Evolutionary conservation across 1,139 yeast species (phyloP), one percentile per base, ranked within the genome.

Genomic region (Blastobotrys capitulatus): DNA sequence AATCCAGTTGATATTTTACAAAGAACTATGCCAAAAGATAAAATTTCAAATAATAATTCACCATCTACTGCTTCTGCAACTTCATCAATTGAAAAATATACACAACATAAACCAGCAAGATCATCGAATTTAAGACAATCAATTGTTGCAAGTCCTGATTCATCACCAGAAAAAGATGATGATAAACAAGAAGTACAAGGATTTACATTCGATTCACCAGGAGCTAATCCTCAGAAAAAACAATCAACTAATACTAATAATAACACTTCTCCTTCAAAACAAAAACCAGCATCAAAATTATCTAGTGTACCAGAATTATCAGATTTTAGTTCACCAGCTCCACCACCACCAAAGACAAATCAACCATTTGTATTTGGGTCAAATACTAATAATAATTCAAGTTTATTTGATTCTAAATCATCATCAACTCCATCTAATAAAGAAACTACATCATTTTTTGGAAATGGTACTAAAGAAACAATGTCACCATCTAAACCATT

Each of bases 71-170:
- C 27, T 6, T 22, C 38, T 9, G 27, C 34, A 1, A 18, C 48
- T 7, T 46, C 46, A 9, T 26, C 38, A 2, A 39, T 42, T 9
- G 37, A 51, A 31, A 42, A 51, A 35, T 55, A 57, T 31, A 57
- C 57, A 44, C 8, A 6, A 9, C 60, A 60, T 49, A 61, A 57
- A 50, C 66, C 66, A 1, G 50, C 56, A 1, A 56, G 52, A 34
- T 57, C 65, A 4, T 61, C 65, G 1, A 52, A 54, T 25, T 52
- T 63, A 35, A 52, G 66, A 8, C 55, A 60, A 35, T 54, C 63
- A 0, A 44, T 56, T 13, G 50, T 55, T 16, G 53, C 59, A 8
- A 57, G 58, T 27, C 59, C 61, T 6, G 47, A 32, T 10, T 13
- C 35, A 2, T 36, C 46, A 2, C 46, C 46, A 2, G 41, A 37